A percentile compares a stretch with the other conserved stretches of the same genome.
Evolutionary conservation across 768 basidiomycete genomes (phyloP).

Genomic region (Hypholoma sublateritium): DNA sequence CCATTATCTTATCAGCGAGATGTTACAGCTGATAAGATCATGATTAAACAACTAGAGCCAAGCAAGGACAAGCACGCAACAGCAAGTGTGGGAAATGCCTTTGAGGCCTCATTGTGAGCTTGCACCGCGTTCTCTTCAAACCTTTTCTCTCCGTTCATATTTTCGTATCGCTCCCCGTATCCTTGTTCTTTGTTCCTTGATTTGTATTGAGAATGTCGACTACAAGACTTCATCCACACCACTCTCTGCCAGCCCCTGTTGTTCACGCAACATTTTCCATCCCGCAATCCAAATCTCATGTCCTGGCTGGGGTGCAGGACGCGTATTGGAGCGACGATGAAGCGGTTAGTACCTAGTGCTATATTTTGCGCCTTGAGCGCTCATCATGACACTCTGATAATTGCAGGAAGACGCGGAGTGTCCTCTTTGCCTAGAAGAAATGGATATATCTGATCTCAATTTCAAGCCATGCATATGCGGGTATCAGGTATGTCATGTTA

Average conservation of each 20-base stretch:
- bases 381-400: conserved; percentile 12
- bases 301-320: conserved; percentile 89
- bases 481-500: conserved; percentile 69
- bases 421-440: conserved; percentile 96
- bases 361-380: conserved; percentile 4
- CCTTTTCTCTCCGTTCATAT: conserved; percentile 13
- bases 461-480: conserved; percentile 99
- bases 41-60: conserved; percentile 18
- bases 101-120: conserved; percentile 27
- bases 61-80: conserved; percentile 23
- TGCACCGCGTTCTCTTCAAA: conserved; percentile 23
- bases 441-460: conserved; percentile 98
- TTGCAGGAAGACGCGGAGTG: conserved; percentile 96
- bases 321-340: conserved; percentile 97
- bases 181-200: conserved; percentile 6
- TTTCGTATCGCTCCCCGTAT: conserved; percentile 13
- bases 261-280: conserved; percentile 69
- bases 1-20: conserved; percentile 17
- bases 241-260: conserved; percentile 71
- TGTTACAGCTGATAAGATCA: conserved; percentile 9
- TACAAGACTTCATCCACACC: conserved; percentile 55
- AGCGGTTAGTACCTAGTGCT: conserved; percentile 46
- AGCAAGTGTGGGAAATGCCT: conserved; percentile 30
- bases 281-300: conserved; percentile 81
- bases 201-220: conserved; percentile 41